A percentile compares a stretch with the other conserved stretches of the same genome.
Conservation (phyloP, 768 basidiomycete species). For the Lactifluus pinguis region DNA sequence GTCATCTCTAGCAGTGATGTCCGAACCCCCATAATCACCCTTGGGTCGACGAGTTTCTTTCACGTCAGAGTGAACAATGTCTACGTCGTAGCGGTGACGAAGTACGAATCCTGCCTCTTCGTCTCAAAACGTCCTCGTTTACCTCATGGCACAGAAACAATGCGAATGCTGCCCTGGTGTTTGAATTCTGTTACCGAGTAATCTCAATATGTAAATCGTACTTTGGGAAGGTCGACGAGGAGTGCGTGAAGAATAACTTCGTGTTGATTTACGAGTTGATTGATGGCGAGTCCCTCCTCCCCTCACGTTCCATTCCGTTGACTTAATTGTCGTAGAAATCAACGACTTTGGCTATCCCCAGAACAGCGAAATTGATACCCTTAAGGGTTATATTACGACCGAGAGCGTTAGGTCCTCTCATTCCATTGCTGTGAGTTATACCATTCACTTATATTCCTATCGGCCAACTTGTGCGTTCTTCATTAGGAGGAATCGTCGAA, state of each 20-base stretch:
- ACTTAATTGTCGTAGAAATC: constrained; percentile 54
- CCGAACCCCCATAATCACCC: constrained; percentile 91
- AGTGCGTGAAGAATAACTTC: constrained; percentile 98
- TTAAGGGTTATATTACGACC: constrained; percentile 97
- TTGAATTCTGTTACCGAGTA: constrained; percentile 96
- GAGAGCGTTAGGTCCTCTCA: constrained; percentile 86
- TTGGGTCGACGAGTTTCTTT: constrained; percentile 98
- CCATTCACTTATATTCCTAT: not conserved
- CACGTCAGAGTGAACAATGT: constrained; percentile 94
- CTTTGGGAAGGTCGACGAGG: constrained; percentile 98
- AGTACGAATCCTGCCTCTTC: constrained; percentile 42
- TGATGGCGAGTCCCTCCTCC: constrained; percentile 54
- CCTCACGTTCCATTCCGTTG: not conserved
- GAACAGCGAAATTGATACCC: constrained; percentile 95
- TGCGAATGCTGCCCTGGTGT: constrained; percentile 94
- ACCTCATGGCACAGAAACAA: constrained; percentile 54
- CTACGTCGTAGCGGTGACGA: constrained; percentile 92
- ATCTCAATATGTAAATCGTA: constrained; percentile 91
- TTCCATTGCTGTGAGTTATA: constrained; percentile 61
- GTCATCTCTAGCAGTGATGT: constrained; percentile 97
- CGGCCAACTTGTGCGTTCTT: not conserved
- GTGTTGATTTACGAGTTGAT: constrained; percentile 96
- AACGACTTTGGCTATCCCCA: constrained; percentile 99
- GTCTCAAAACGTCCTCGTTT: not conserved
- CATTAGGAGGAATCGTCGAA: constrained; percentile 90